These are phyloP conservation scores for Penicillium ochrochloron DNA, from an alignment of 495 filamentous ascomycete species.

Conservation along the genomic window DNA sequence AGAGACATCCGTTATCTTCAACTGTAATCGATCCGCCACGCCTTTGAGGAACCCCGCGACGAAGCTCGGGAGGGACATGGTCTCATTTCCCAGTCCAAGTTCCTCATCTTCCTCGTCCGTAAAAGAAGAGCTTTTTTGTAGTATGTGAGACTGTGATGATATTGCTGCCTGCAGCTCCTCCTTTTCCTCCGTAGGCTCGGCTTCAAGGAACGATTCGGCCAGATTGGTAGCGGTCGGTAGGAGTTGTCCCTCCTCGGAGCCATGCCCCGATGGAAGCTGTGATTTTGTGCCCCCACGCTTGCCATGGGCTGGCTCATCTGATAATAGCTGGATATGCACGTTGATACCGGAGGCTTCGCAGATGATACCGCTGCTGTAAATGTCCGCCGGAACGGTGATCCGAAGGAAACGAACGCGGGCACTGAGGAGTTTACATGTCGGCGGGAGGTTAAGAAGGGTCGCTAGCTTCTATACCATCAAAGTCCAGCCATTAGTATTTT, in stretches of 20 bases:
- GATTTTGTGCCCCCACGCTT: conserved; percentile 19
- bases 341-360: conserved; percentile 80
- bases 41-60: conserved; percentile 83
- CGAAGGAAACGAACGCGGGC: conserved; percentile 72
- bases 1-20: conserved; percentile 70
- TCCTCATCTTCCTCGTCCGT: conserved; percentile 69
- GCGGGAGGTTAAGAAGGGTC: conserved; percentile 70
- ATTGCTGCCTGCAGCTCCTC: conserved; percentile 78
- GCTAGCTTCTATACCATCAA: conserved; percentile 67
- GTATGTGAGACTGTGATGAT: conserved; percentile 60
- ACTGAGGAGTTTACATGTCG: conserved; percentile 66
- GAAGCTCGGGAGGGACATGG: conserved; percentile 76
- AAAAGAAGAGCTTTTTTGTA: conserved; percentile 48
- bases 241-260: conserved; percentile 28
- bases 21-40: conserved; percentile 75
- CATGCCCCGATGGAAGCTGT: conserved; percentile 11
- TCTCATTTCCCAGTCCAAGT: conserved; percentile 69
- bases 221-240: conserved; percentile 81
- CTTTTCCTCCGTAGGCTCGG: conserved; percentile 76
- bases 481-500: conserved; percentile 19
- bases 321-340: conserved; percentile 57
- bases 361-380: conserved; percentile 76
- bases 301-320: conserved; percentile 31
- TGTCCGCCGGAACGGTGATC: conserved; percentile 79
- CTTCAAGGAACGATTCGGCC: conserved; percentile 83